These are phyloP conservation scores for Sindora glabra DNA, from an alignment of 306 rosid genomes.

Conservation along the genomic window DNA sequence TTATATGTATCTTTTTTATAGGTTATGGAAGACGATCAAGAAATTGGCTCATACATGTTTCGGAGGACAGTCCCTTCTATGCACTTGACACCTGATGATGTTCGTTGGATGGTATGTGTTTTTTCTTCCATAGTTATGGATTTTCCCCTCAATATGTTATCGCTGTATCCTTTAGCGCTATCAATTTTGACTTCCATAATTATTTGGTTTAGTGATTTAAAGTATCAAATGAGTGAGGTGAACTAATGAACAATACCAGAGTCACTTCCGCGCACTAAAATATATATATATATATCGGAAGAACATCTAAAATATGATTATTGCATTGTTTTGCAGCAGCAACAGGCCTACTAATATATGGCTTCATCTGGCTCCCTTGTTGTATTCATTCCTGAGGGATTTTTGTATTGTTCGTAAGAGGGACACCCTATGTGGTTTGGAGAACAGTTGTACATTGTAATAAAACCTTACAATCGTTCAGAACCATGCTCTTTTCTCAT, in stretches of 20 bases:
- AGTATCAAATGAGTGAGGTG: too few species aligned
- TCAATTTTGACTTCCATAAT: too few species aligned
- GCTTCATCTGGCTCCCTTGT: neutral
- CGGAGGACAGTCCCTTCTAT: constrained; percentile 96
- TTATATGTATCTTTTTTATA: constrained; percentile 34
- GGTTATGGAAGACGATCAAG: constrained; percentile 91
- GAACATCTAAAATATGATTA: neutral
- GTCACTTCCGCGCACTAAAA: neutral
- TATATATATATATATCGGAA: neutral
- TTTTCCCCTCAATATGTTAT: too few species aligned
- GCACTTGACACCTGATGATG: constrained; percentile 79
- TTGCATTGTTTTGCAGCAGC: constrained; percentile 1
- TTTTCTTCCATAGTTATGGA: constrained; percentile 9
- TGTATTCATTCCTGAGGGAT: neutral
- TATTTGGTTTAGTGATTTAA: too few species aligned
- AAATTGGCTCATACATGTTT: constrained; percentile 90
- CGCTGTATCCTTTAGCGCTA: too few species aligned
- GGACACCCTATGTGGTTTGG: neutral
- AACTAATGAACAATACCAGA: neutral
- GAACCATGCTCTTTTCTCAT: too few species aligned
- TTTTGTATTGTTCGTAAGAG: neutral
- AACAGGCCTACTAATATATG: neutral
- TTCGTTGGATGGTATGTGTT: constrained; percentile 89
- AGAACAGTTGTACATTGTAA: too few species aligned
- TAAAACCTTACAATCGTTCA: too few species aligned